Base-by-base conservation (phyloP, 495 filamentous ascomycete species). In the Xylaria telfairii region DNA sequence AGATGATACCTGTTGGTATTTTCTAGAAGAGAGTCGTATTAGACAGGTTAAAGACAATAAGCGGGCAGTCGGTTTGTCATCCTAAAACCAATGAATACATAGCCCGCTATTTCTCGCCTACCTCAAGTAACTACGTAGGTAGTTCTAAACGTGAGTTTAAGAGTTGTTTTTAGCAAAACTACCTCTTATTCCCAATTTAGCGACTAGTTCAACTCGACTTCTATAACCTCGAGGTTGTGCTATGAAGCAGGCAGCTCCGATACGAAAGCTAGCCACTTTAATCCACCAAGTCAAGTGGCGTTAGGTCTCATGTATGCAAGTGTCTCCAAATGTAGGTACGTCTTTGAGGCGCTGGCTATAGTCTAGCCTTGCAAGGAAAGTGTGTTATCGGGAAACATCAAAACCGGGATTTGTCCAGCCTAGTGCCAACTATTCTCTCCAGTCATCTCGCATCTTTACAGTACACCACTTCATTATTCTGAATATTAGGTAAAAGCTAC, bases 281-380 rank as follows among this genome's bases (percentile, higher is more conserved):
- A 57, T 34, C 26, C 53, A 57, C 13, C 28, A 56, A 30, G 10
- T 57, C 47, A 3, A 51, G 47, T 56, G 17, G 53, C 30, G 26
- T 4, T 56, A 56, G 53, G 26, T 19, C 7, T 56, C 7, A 5
- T 44, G 13, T 44, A 44, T 49, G 21, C 46, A 6, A 49, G 6
- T 6, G n/a, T 13, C 21, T 24, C 21, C 8, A 24, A 26, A 51
- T 24, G n/a, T 10, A 49, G 46, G 19, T 26, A 12, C 47, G 47
- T 26, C 26, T 54, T 30, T 8, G 26, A 28, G 8, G 13, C 24
- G 17, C 10, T 13, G 51, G n/a, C n/a, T n/a, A n/a, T n/a, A n/a
- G 51, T 30, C 51, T 30, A 49, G 46, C 46, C 46, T 24, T n/a
- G n/a, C 46, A 49, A 51, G 26, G 51, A 54, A 54, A 54, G 51